Evolutionary conservation across 2,329 filamentous ascomycete species (phyloP).

Genomic region (Colletotrichum aenigma): DNA sequence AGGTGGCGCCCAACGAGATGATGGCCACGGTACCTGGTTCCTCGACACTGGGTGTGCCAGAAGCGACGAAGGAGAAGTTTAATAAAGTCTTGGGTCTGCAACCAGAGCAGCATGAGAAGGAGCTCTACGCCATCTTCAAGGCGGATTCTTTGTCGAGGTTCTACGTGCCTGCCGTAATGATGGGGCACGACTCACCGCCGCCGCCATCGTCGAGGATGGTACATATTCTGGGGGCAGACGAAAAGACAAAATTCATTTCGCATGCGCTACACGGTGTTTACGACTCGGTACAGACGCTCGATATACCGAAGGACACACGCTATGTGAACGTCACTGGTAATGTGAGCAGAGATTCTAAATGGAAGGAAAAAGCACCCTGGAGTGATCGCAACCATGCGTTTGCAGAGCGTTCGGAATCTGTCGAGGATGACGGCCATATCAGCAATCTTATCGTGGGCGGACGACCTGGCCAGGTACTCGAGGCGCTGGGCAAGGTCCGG

Average conservation of each 20-base stretch:
- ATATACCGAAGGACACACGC: background rate
- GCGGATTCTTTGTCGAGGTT: conserved; percentile 27
- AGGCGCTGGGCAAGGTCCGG: conserved; percentile 63
- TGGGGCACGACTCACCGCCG: conserved; percentile 30
- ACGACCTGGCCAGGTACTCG: conserved; percentile 54
- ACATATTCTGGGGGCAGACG: conserved; percentile 46
- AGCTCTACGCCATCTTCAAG: conserved; percentile 22
- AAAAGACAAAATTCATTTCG: conserved; percentile 43
- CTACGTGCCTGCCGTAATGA: conserved; percentile 39
- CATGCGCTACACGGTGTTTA: conserved; percentile 45
- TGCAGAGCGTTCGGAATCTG: background rate
- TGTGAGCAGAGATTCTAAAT: conserved; percentile 26
- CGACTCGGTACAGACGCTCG: conserved; percentile 40
- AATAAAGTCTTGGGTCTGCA: conserved; percentile 12
- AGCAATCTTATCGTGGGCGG: conserved; percentile 74
- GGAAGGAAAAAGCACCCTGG: conserved; percentile 24
- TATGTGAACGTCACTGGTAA: conserved; percentile 19
- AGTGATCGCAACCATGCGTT: background rate
- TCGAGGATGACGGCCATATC: conserved; percentile 57
- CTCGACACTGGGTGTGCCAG: conserved; percentile 11
- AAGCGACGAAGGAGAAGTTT: background rate
- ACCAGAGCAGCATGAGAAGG: conserved; percentile 11
- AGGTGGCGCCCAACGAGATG: conserved; percentile 23
- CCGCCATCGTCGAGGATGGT: conserved; percentile 39
- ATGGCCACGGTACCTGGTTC: conserved; percentile 25